Evolutionary conservation across 2,329 filamentous ascomycete species (phyloP).

Genomic region (Cordyceps cateniannulata): DNA sequence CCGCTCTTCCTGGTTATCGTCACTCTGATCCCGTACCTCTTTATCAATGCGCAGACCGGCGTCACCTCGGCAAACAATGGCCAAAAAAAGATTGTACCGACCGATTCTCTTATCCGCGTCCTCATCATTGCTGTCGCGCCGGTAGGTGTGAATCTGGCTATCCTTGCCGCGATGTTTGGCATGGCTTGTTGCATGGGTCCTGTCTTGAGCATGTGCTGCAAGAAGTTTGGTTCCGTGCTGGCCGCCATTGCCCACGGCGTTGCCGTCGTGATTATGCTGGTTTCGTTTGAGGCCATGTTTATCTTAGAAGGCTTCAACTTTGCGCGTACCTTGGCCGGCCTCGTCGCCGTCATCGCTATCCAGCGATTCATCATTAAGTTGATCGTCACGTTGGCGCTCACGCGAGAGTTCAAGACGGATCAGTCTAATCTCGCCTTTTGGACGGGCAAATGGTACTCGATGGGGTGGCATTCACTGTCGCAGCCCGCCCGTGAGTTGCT

Average conservation of each 20-base stretch:
- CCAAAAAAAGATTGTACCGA: constrained; percentile 36
- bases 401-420: constrained; percentile 93
- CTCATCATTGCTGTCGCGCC: constrained; percentile 77
- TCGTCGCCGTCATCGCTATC: constrained; percentile 85
- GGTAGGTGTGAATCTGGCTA: constrained; percentile 81
- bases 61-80: constrained; percentile 44
- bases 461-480: constrained; percentile 94
- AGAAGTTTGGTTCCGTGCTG: constrained; percentile 94
- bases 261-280: constrained; percentile 77
- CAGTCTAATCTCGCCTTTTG: constrained; percentile 98
- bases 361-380: constrained; percentile 95
- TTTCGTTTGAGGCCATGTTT: constrained; percentile 93
- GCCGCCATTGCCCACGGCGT: constrained; percentile 88
- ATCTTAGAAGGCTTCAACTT: constrained; percentile 87
- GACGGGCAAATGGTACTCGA: constrained; percentile 99
- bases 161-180: constrained; percentile 69
- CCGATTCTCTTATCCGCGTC: constrained; percentile 71
- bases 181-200: constrained; percentile 99
- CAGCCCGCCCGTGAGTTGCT: constrained; percentile 95
- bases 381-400: constrained; percentile 78
- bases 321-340: constrained; percentile 71
- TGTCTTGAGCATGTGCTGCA: constrained; percentile 95
- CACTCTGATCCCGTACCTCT: constrained; percentile 87
- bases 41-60: constrained; percentile 93
- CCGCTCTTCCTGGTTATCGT: constrained; percentile 74